These are phyloP conservation scores for Diplotaxis tenuifolia DNA, from an alignment of 345 rosid species.

Conservation along the genomic window DNA sequence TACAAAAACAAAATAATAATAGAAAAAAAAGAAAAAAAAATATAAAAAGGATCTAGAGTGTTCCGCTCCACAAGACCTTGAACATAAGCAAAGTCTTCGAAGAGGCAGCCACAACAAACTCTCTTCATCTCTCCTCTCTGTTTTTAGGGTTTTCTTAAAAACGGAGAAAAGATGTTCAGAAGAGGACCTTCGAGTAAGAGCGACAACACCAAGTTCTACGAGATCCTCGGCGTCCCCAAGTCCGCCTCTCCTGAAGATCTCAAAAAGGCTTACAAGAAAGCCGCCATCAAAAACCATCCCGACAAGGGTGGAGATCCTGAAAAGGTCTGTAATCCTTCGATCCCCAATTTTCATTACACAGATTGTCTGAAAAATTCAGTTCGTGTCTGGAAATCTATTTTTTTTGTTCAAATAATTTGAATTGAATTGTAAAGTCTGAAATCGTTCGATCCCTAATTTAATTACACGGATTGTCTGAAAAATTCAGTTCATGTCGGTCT, in stretches of 20 bases:
- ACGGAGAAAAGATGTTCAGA: slow-evolving; percentile 60
- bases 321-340: neutral
- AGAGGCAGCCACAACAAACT: slow-evolving; percentile 18
- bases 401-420: neutral
- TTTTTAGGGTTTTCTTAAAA: slow-evolving; percentile 26
- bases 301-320: neutral
- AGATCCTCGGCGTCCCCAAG: neutral
- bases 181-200: slow-evolving; percentile 43
- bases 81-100: slow-evolving; percentile 26
- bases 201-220: slow-evolving; percentile 1
- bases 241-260: neutral
- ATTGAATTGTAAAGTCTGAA: neutral
- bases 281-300: slow-evolving; percentile 1
- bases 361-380: neutral
- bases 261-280: neutral
- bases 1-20: neutral
- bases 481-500: neutral
- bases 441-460: neutral
- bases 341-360: neutral
- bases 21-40: neutral
- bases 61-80: slow-evolving; percentile 36
- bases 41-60: slow-evolving; percentile 22
- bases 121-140: neutral
- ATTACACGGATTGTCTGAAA: neutral
- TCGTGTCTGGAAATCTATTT: neutral